These are phyloP conservation scores for Blastomyces gilchristii DNA, from an alignment of 2,329 filamentous ascomycete genomes.

Conservation along the genomic window DNA sequence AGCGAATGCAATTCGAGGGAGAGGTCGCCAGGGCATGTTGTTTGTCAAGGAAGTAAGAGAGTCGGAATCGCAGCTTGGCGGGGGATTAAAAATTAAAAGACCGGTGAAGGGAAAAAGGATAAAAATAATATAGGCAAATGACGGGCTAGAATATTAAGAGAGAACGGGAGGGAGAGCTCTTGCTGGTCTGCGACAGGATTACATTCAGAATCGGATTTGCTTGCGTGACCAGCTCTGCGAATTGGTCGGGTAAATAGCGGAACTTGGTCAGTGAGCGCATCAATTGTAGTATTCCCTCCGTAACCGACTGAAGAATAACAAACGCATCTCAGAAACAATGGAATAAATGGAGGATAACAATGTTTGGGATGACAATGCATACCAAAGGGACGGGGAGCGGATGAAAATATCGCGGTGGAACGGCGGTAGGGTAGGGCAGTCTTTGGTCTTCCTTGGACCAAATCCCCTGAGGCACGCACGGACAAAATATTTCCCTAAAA, in stretches of 20 bases:
- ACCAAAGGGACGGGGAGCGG: neutral
- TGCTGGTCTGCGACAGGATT: neutral
- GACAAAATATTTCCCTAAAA: neutral
- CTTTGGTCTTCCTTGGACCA: neutral
- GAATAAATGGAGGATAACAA: neutral
- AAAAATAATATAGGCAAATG: neutral
- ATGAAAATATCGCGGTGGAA: neutral
- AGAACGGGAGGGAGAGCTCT: neutral
- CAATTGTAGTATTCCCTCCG: neutral
- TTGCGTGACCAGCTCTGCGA: neutral
- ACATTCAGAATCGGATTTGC: neutral
- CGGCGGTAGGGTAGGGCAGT: too few species aligned
- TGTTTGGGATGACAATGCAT: neutral
- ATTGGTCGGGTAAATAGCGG: neutral
- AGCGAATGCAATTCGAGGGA: conserved; percentile 94
- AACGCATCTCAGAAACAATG: neutral
- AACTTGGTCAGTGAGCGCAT: neutral
- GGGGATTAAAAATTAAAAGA: neutral
- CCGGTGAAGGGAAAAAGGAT: neutral
- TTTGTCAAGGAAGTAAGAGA: neutral
- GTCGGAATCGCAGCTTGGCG: neutral
- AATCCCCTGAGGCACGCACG: neutral
- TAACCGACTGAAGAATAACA: neutral
- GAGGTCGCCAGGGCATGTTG: conserved; percentile 89
- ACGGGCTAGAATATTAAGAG: conserved; percentile 1